A percentile compares a stretch with the other conserved stretches of the same genome.
phyloP scores from a whole-genome alignment of 352 stramenopile species.

The Globisporangium splendens region DNA sequence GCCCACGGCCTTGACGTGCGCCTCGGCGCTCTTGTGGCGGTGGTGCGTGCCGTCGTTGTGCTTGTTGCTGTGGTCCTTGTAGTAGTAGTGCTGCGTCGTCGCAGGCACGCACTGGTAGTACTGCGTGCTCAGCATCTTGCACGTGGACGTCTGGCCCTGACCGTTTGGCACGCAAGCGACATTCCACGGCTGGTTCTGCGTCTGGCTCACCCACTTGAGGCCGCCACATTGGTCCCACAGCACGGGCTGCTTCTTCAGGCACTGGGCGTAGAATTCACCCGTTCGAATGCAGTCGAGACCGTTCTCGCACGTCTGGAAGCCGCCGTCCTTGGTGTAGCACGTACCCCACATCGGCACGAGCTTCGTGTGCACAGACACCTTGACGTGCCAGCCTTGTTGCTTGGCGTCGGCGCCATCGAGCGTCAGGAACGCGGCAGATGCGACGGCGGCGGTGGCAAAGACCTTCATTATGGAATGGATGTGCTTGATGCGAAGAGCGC shows the following conservation, averaged over 20 bases:
- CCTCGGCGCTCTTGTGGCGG: constrained; percentile 1
- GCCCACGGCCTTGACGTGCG: background rate
- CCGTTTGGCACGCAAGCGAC: constrained; percentile 2
- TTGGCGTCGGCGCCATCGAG: background rate
- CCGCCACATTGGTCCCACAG: constrained; percentile 10
- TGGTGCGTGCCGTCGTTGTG: background rate
- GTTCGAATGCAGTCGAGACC: constrained; percentile 6
- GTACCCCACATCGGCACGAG: background rate
- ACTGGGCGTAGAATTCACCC: constrained; percentile 3
- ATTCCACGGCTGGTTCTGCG: constrained; percentile 4
- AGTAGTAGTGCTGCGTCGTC: constrained; percentile 5
- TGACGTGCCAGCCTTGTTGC: constrained; percentile 8
- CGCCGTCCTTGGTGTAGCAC: background rate
- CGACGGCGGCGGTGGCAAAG: background rate
- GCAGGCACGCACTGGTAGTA: constrained; percentile 6
- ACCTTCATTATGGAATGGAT: constrained; percentile 4
- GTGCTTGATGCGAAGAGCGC: background rate
- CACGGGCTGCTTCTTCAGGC: constrained; percentile 10
- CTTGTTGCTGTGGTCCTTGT: constrained; percentile 6
- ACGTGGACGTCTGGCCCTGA: background rate
- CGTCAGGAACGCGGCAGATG: background rate
- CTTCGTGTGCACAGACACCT: constrained; percentile 9
- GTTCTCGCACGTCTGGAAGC: background rate
- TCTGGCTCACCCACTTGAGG: background rate
- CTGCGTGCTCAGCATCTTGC: constrained; percentile 2